Evolutionary conservation across 2,329 filamentous ascomycete genomes (phyloP).

Genomic region (Acrocalymma vagum): DNA sequence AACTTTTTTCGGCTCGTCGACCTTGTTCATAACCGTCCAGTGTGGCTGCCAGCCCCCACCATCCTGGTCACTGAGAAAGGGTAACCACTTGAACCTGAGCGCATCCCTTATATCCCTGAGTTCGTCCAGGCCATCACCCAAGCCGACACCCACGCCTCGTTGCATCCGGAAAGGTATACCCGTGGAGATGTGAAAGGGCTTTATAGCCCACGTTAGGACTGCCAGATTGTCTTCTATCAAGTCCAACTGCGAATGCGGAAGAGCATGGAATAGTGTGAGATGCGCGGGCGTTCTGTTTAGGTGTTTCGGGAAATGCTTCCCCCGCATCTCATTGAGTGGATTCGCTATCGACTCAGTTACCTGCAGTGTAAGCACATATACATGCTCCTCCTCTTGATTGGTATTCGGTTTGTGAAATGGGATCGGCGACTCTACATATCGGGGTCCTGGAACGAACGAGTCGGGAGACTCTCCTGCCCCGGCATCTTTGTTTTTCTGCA

Average conservation of each 20-base stretch:
- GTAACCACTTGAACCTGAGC: conserved; percentile 46
- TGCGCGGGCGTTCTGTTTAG: conserved; percentile 55
- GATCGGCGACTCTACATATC: too few relatives aligned
- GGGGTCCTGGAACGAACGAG: too few relatives aligned
- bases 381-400: conserved; percentile 35
- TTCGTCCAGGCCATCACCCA: conserved; percentile 40
- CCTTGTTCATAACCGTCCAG: conserved; percentile 59
- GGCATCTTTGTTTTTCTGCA: too few relatives aligned
- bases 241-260: conserved; percentile 50
- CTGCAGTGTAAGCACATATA: conserved; percentile 55
- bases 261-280: conserved; percentile 56
- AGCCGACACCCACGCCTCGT: conserved; percentile 50
- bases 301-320: conserved; percentile 51
- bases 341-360: conserved; percentile 48
- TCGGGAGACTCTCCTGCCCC: too few relatives aligned
- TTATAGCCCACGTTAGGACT: conserved; percentile 34
- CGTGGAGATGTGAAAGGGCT: conserved; percentile 48
- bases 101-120: conserved; percentile 45
- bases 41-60: conserved; percentile 49
- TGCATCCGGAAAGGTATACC: conserved; percentile 51
- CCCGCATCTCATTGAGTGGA: conserved; percentile 50
- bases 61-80: conserved; percentile 54
- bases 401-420: conserved; percentile 47
- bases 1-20: conserved; percentile 50
- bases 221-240: conserved; percentile 44